phyloP scores from a whole-genome alignment of 2,329 filamentous ascomycete genomes.

The Colletotrichum sp. region DNA sequence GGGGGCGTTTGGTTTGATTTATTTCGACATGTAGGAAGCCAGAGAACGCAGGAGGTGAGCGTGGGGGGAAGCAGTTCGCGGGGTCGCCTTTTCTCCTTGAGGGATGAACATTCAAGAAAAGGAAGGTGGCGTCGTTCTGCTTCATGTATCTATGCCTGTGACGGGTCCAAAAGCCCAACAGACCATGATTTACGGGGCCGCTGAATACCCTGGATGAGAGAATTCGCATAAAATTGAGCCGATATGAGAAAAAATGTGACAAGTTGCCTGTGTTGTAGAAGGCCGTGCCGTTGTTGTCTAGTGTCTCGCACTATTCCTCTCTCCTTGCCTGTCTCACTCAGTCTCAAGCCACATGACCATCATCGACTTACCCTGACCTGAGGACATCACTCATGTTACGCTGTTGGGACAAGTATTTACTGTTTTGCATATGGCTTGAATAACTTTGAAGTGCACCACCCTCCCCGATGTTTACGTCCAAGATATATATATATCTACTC shows the following conservation, averaged over 20 bases:
- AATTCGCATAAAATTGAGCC: background rate
- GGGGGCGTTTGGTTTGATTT: constrained; percentile 13
- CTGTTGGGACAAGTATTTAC: background rate
- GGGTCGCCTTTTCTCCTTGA: background rate
- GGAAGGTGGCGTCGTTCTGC: background rate
- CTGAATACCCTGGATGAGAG: constrained; percentile 19
- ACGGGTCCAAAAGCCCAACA: background rate
- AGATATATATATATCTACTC: constrained; percentile 15
- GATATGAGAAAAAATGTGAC: background rate
- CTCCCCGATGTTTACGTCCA: constrained; percentile 10
- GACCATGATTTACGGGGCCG: background rate
- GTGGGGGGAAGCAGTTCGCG: background rate
- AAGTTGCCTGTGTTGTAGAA: background rate
- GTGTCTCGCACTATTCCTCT: background rate
- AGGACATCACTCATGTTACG: background rate
- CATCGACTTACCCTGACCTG: background rate
- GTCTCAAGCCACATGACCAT: background rate
- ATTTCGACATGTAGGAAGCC: background rate
- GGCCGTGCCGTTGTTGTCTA: background rate
- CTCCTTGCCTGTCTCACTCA: background rate
- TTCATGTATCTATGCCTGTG: background rate
- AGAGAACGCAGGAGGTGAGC: background rate
- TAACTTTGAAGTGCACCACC: constrained; percentile 12
- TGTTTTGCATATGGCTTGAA: constrained; percentile 3
- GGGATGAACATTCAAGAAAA: background rate